Conservation (phyloP, 2,329 filamentous ascomycete species). For the Thelonectria discophora region DNA sequence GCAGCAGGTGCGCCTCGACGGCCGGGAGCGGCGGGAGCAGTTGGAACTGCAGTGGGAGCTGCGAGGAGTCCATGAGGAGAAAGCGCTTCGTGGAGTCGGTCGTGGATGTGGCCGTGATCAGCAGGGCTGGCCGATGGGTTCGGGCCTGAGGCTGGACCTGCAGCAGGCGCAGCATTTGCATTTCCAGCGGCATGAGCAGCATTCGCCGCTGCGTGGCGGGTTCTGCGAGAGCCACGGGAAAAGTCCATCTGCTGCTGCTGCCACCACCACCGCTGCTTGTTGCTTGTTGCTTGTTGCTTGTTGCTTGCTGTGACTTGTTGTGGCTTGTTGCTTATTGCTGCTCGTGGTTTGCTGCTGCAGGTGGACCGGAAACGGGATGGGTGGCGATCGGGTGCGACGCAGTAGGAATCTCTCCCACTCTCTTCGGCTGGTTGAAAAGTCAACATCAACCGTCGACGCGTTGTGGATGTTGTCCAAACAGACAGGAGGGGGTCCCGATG, state of each 20-base stretch:
- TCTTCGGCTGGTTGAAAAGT: not conserved
- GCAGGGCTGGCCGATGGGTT: conserved; percentile 11
- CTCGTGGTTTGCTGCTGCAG: too few species aligned
- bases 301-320: conserved; percentile 6
- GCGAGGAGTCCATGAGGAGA: conserved; percentile 10
- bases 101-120: not conserved
- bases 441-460: conserved; percentile 2
- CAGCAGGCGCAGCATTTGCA: conserved; percentile 26
- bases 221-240: conserved; percentile 43
- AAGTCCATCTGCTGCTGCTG: too few species aligned
- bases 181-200: conserved; percentile 23
- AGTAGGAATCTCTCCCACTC: too few species aligned
- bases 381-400: not conserved
- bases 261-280: not conserved
- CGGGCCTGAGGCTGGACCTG: not conserved
- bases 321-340: not conserved
- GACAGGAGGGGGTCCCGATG: not conserved
- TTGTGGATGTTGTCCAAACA: conserved; percentile 1
- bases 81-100: not conserved
- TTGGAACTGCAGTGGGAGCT: not conserved
- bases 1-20: conserved; percentile 32
- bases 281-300: not conserved
- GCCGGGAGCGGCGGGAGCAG: conserved; percentile 30
- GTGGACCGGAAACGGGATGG: not conserved
- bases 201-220: conserved; percentile 41